Evolutionary conservation across 306 rosid genomes (phyloP), one percentile per base, ranked within the genome.

Genomic region (Malus sylvestris): DNA sequence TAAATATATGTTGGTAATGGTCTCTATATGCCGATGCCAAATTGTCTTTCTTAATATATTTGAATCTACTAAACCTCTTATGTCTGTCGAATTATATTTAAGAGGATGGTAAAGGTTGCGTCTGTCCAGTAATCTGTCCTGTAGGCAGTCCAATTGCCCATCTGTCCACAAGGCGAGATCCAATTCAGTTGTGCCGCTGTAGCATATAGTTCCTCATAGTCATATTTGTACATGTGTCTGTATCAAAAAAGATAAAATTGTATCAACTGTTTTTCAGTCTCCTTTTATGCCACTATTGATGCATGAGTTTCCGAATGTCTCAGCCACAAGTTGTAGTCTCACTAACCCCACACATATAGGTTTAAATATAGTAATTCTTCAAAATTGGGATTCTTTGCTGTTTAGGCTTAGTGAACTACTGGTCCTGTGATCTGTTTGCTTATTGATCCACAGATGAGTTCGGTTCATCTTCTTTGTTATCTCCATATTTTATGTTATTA

Each of bases 391-490:
- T 32, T 52, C 63, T 29, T 29, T 52, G 23, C 46, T 52, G 25
- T 51, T 51, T 71, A 3, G 30, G 19, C 15, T 72, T 33, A 29
- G 20, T 11, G 55, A 68, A 10, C 72, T 42, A 22, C 32, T 23
- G 55, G 52, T 72, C 25, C 23, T 22, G 33, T 57, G 23, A 55
- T 35, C 53, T 57, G 25, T 57, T 53, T 72, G 67, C 10, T 18
- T 72, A 38, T 33, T 22, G 4, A 12, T 64, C 76, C 38, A 35
- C 57, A 59, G 55, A 30, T 58, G 76, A 58, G 27, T 40, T 64
- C 19, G 53, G 40, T 16, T 73, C 51, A 73, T 13, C 68, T 59
- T 40, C 77, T n/a, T 73, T 35, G n/a, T 73, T n/a, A 73, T 59
- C 40, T 73, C 33, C 25, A 25, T 29, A 29, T 30, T 32, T 40